Conservation (phyloP, 1,139 yeast genomes). For the Suhomyces bolitotheri region DNA sequence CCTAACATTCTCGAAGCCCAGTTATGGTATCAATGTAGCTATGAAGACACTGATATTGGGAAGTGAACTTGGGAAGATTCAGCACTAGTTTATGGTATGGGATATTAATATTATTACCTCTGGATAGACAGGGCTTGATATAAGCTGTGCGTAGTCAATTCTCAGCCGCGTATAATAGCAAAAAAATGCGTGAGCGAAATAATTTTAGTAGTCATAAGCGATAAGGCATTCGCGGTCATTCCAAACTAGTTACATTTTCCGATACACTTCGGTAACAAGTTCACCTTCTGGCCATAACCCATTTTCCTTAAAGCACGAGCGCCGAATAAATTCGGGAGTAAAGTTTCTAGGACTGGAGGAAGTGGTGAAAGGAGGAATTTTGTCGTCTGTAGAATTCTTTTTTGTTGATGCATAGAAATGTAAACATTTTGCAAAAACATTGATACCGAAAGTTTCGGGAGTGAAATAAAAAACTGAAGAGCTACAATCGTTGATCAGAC, state of each 20-base stretch:
- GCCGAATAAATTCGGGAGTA: background rate
- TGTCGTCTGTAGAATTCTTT: background rate
- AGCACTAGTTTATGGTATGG: no score
- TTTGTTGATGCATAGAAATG: conserved; percentile 11
- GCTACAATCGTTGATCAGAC: no score
- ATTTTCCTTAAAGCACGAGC: background rate
- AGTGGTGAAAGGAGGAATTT: background rate
- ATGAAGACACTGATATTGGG: no score
- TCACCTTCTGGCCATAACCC: no score
- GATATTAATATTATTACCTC: no score
- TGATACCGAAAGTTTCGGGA: background rate
- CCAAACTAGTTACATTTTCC: background rate
- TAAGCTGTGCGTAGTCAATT: no score
- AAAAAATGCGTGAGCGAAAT: conserved; percentile 9
- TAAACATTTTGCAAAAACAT: conserved; percentile 8
- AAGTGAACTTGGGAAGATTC: no score
- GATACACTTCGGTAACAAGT: background rate
- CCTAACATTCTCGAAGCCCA: conserved; percentile 1
- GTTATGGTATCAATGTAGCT: no score
- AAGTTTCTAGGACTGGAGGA: conserved; percentile 1
- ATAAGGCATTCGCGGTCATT: conserved; percentile 3
- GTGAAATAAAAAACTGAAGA: background rate
- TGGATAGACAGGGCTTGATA: no score
- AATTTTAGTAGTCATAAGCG: conserved; percentile 8
- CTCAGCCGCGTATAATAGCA: conserved; percentile 3